Evolutionary conservation across 495 filamentous ascomycete species (phyloP).

Genomic region (Bacidia rubella): DNA sequence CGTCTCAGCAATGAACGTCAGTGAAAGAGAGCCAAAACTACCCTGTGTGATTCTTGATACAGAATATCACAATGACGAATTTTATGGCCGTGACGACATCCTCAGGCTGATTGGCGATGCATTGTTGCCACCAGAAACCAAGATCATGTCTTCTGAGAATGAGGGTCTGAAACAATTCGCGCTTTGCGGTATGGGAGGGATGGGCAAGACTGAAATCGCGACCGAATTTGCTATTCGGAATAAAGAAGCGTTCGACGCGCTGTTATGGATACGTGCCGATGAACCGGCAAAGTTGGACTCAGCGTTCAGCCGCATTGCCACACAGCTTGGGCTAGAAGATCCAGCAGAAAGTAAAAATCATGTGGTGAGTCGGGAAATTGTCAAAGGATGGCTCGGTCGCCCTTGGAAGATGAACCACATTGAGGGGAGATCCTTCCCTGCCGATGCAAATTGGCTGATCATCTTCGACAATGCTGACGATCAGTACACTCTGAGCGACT

Average conservation of each 20-base stretch:
- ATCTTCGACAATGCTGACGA: constrained; percentile 30
- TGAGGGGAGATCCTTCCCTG: not conserved
- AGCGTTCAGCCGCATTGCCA: constrained; percentile 23
- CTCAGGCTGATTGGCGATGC: not conserved
- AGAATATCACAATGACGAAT: not conserved
- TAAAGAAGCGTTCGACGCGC: constrained; percentile 24
- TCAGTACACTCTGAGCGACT: constrained; percentile 22
- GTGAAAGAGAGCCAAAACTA: not conserved
- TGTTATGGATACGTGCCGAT: constrained; percentile 32
- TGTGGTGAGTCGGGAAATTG: constrained; percentile 21
- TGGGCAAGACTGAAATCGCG: constrained; percentile 32
- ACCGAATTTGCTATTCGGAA: constrained; percentile 20
- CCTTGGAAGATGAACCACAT: too few relatives aligned
- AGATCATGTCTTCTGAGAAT: not conserved
- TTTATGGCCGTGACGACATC: not conserved
- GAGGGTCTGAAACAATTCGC: constrained; percentile 12
- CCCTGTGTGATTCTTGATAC: not conserved
- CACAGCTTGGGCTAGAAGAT: constrained; percentile 24
- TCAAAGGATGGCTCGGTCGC: constrained; percentile 25
- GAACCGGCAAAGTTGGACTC: constrained; percentile 21
- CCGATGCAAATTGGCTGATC: constrained; percentile 24
- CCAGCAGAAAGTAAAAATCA: constrained; percentile 19
- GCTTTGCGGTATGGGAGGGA: constrained; percentile 27
- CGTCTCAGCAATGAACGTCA: too few relatives aligned
- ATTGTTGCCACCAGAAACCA: not conserved